These are phyloP conservation scores for Rhodofomes roseus DNA, from an alignment of 1,284 basidiomycete species.

Conservation along the genomic window DNA sequence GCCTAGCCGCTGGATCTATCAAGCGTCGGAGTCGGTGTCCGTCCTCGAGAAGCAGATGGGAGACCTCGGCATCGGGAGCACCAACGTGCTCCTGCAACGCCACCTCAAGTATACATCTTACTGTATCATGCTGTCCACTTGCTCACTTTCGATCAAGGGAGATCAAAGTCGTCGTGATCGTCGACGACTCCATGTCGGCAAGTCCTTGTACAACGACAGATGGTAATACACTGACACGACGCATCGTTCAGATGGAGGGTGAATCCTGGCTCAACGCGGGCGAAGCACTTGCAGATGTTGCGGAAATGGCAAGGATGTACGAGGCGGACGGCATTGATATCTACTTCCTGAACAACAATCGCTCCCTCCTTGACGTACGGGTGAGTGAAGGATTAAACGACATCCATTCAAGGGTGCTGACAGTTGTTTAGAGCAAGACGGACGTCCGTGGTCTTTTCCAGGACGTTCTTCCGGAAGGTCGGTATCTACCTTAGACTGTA, in stretches of 20 bases:
- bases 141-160: neutral
- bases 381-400: neutral
- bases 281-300: slow-evolving; percentile 40
- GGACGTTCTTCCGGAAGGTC: neutral
- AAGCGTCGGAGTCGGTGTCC: neutral
- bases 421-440: neutral
- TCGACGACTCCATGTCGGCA: slow-evolving; percentile 2
- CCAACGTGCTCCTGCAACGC: neutral
- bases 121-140: neutral
- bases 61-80: neutral
- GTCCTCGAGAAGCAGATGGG: neutral
- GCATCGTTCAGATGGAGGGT: slow-evolving; percentile 34
- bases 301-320: slow-evolving; percentile 36
- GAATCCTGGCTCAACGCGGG: slow-evolving; percentile 36
- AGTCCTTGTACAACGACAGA: neutral
- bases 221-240: neutral
- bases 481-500: neutral
- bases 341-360: slow-evolving; percentile 38
- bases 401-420: neutral
- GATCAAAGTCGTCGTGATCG: slow-evolving; percentile 1
- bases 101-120: neutral
- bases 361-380: neutral
- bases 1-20: neutral
- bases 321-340: slow-evolving; percentile 41
- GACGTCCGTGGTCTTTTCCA: neutral